Evolutionary conservation across 2,329 filamentous ascomycete species (phyloP).

Genomic region (Calonectria hongkongensis): DNA sequence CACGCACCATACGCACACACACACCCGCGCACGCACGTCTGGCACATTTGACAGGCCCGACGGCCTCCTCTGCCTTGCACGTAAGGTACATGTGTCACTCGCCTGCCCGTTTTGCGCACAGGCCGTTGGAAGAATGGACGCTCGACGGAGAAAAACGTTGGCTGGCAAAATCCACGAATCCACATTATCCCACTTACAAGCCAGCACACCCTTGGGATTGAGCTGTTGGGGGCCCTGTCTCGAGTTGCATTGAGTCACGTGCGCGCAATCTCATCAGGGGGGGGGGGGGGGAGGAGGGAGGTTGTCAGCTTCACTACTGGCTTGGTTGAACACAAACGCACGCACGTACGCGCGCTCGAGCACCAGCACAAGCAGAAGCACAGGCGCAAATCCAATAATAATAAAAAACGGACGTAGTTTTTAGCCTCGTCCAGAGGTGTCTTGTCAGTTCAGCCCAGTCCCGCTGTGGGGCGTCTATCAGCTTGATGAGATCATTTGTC

Average conservation of each 20-base stretch:
- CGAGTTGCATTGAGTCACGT: conserved; percentile 23
- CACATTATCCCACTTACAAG: conserved; percentile 28
- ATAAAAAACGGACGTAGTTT: background rate
- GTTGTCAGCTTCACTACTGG: conserved; percentile 7
- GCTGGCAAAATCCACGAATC: conserved; percentile 19
- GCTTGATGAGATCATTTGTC: conserved; percentile 31
- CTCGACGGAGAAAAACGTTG: conserved; percentile 9
- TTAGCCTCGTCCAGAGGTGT: conserved; percentile 7
- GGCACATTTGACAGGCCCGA: conserved; percentile 29
- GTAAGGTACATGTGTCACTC: conserved; percentile 5
- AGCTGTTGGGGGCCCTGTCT: conserved; percentile 18
- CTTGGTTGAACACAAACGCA: background rate
- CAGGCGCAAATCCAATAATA: conserved; percentile 4
- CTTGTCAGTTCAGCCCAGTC: conserved; percentile 19
- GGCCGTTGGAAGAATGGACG: conserved; percentile 15
- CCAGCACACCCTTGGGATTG: conserved; percentile 13
- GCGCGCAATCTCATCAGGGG: conserved; percentile 8
- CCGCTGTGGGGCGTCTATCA: conserved; percentile 22
- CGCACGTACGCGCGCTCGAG: conserved; percentile 11
- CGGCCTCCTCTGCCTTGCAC: conserved; percentile 4
- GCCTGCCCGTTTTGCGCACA: conserved; percentile 23
- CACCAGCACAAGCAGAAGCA: conserved; percentile 9
- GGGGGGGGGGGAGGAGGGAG: too few relatives aligned
- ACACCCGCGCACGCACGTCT: conserved; percentile 9
- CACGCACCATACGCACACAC: too few relatives aligned